Conservation (phyloP, 495 filamentous ascomycete genomes). For the Aspergillus saccharolyticus region DNA sequence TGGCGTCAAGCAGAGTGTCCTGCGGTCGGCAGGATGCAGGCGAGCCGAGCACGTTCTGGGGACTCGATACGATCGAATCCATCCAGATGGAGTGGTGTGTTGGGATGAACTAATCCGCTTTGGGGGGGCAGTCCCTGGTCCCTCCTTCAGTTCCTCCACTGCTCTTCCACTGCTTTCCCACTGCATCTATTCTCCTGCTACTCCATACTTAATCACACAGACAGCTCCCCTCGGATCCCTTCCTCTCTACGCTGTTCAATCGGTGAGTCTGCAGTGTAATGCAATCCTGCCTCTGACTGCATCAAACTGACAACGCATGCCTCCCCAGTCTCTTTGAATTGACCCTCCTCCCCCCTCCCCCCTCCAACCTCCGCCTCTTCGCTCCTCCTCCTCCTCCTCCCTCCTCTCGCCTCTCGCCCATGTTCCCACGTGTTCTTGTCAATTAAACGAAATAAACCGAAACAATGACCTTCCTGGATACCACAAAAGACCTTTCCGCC, state of each 20-base stretch:
- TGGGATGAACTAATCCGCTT: no score
- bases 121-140: no score
- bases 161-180: no score
- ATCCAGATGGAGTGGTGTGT: no score
- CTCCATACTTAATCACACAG: not conserved
- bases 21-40: no score
- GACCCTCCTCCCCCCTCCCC: not conserved
- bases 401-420: not conserved
- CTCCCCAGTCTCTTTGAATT: not conserved
- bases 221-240: not conserved
- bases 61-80: no score
- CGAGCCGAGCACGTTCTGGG: no score
- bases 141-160: no score
- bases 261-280: not conserved
- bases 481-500: slow-evolving; percentile 55
- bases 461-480: slow-evolving; percentile 56
- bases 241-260: not conserved
- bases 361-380: not conserved
- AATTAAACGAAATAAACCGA: slow-evolving; percentile 2
- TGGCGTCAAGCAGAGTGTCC: no score
- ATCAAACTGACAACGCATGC: not conserved
- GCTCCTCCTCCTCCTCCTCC: not conserved
- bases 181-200: no score
- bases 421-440: not conserved
- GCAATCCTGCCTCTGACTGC: not conserved